Base-by-base conservation (phyloP, 768 basidiomycete genomes). In the Mrakia frigida region DNA sequence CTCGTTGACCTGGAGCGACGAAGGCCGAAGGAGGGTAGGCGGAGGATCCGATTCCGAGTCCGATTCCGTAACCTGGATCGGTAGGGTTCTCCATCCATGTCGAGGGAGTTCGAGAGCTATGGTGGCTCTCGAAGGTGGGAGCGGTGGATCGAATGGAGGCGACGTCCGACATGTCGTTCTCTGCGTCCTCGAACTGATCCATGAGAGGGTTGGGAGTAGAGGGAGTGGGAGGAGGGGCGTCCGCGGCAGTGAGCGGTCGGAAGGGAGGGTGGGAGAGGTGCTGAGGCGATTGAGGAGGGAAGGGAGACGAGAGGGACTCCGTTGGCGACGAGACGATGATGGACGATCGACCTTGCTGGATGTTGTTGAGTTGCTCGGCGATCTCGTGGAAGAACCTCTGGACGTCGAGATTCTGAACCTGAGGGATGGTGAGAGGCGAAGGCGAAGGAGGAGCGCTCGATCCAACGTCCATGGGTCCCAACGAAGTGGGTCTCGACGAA, bases 311-410 rank as follows among this genome's bases (percentile, higher is more conserved):
- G 39, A 50, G 50, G 61, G 74, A 41, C 78, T 79, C 25, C 77
- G 74, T n/a, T 74, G 82, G 80, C 18, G 82, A 82, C 18, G 78
- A 79, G 14, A 82, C 81, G 14, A 81, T 82, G 70, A 82, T 79
- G 2, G 84, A 84, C 14, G 87, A 86, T 70, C 87, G 87, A 53
- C 86, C 85, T 85, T 46, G 37, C 50, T 75, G 74, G 56, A 93
- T 88, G 61, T 87, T 87, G 80, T 90, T 89, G 74, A 94, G 87
- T 81, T 92, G 91, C 67, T 90, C 88, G 11, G 89, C 91, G 65
- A 94, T 89, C 82, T 95, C 92, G 74, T 91, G 87, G 83, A 94
- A 92, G 85, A 95, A 95, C 65, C 88, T 84, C 79, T 93, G 92
- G 80, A 96, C 88, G 63, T 88, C 89, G 72, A 88, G 88, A 80